Percentiles rank a stretch among this genome's conserved stretches.
Conservation (phyloP, 768 basidiomycete species). For the Boletus barrowsii region DNA sequence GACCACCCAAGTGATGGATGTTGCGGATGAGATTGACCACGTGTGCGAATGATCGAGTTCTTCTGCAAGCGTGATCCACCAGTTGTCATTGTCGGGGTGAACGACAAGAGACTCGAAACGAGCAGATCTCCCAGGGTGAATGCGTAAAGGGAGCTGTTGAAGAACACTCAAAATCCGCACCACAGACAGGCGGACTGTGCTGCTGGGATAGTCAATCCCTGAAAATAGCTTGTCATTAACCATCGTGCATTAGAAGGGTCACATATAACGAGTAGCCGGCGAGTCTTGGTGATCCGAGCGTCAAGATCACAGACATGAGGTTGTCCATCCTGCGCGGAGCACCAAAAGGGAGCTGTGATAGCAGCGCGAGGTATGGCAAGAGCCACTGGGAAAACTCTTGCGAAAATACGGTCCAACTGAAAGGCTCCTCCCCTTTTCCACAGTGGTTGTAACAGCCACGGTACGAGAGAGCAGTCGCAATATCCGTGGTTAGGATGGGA, state of each 20-base stretch:
- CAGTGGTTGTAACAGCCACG: slow-evolving; percentile 5
- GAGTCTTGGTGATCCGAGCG: slow-evolving; percentile 43
- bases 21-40: slow-evolving; percentile 39
- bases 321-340: slow-evolving; percentile 39
- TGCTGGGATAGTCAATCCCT: slow-evolving; percentile 26
- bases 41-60: slow-evolving; percentile 38
- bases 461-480: slow-evolving; percentile 11
- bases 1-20: slow-evolving; percentile 43
- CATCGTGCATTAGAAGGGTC: slow-evolving; percentile 43
- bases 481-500: background rate
- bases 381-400: slow-evolving; percentile 45
- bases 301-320: slow-evolving; percentile 40
- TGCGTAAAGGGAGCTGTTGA: slow-evolving; percentile 40
- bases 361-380: slow-evolving; percentile 46
- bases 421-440: slow-evolving; percentile 11
- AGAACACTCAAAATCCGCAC: slow-evolving; percentile 36
- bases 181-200: slow-evolving; percentile 15
- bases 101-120: slow-evolving; percentile 41
- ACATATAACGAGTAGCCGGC: slow-evolving; percentile 45
- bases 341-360: slow-evolving; percentile 51
- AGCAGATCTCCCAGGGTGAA: slow-evolving; percentile 25
- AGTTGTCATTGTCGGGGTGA: slow-evolving; percentile 40
- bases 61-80: slow-evolving; percentile 36
- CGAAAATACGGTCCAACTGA: slow-evolving; percentile 22
- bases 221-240: slow-evolving; percentile 32